Percentiles rank a stretch among this genome's conserved stretches.
Evolutionary conservation across 805 yeast species (phyloP).

Genomic region (Grigorovia jiainica): DNA sequence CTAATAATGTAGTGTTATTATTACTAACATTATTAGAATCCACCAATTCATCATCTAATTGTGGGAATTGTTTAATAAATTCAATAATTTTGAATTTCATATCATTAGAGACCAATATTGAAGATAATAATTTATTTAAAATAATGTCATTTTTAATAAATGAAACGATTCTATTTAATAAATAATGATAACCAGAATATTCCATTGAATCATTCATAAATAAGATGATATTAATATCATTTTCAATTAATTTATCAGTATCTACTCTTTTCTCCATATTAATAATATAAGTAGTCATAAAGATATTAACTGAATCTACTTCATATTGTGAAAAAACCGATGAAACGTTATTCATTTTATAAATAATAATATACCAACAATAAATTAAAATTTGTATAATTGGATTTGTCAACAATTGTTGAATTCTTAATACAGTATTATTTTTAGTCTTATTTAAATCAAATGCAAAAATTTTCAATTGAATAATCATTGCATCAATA

Average conservation of each 20-base stretch:
- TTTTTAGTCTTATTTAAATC: conserved; percentile 5
- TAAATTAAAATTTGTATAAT: conserved; percentile 16
- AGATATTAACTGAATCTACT: conserved; percentile 8
- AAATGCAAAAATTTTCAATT: conserved; percentile 9
- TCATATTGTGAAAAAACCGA: conserved; percentile 3
- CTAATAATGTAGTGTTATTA: too few species aligned
- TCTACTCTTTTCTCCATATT: conserved; percentile 9
- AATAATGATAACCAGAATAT: conserved; percentile 10
- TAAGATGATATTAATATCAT: conserved; percentile 10
- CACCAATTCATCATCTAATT: conserved; percentile 5
- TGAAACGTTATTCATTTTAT: background rate
- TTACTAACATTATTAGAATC: background rate
- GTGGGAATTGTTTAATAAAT: conserved; percentile 4
- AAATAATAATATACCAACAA: conserved; percentile 14
- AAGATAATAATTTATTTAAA: conserved; percentile 8
- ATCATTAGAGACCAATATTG: conserved; percentile 6
- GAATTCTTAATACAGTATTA: conserved; percentile 5
- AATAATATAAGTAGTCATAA: conserved; percentile 12
- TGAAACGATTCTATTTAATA: conserved; percentile 6
- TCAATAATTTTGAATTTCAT: conserved; percentile 9
- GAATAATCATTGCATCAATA: conserved; percentile 12
- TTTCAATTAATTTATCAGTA: conserved; percentile 9
- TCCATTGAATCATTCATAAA: conserved; percentile 9
- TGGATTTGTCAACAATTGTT: conserved; percentile 13
- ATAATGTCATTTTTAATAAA: conserved; percentile 12